phyloP scores from a whole-genome alignment of 1,139 yeast genomes.

The Barnettozyma hawaiiensis region DNA sequence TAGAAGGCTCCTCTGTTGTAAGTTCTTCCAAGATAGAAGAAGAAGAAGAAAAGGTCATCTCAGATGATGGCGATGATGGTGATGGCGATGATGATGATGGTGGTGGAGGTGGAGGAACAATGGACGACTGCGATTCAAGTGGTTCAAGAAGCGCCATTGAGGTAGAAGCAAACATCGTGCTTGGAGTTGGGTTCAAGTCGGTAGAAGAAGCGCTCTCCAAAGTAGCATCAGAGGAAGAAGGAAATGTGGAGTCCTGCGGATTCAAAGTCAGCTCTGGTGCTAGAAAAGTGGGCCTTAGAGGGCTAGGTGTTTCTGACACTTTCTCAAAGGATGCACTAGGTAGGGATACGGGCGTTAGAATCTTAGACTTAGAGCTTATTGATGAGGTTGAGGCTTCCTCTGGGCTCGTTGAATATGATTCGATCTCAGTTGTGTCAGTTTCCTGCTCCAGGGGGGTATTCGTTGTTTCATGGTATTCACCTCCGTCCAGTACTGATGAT shows the following conservation, averaged over 20 bases:
- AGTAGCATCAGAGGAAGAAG: not conserved
- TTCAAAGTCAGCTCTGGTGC: not conserved
- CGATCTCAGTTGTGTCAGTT: not conserved
- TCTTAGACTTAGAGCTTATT: not conserved
- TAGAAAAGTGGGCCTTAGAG: not conserved
- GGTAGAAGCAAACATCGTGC: not conserved
- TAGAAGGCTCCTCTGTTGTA: too few species aligned
- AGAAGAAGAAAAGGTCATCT: too few species aligned
- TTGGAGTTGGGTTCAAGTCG: too few species aligned
- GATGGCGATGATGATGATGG: too few species aligned
- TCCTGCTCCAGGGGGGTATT: too few species aligned
- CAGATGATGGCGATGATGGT: too few species aligned
- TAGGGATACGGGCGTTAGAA: not conserved
- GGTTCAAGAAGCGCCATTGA: not conserved
- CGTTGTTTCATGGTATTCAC: not conserved
- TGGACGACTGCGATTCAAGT: not conserved
- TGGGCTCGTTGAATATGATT: not conserved
- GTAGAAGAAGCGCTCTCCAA: not conserved
- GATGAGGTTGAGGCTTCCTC: not conserved
- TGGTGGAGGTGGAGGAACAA: too few species aligned
- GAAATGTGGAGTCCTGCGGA: not conserved
- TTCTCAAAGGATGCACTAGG: not conserved
- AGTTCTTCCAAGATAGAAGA: too few species aligned
- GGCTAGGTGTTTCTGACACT: not conserved
- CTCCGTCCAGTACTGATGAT: not conserved